Base-by-base conservation (phyloP, 2,329 filamentous ascomycete genomes). In the Phyllosticta capitalensis region DNA sequence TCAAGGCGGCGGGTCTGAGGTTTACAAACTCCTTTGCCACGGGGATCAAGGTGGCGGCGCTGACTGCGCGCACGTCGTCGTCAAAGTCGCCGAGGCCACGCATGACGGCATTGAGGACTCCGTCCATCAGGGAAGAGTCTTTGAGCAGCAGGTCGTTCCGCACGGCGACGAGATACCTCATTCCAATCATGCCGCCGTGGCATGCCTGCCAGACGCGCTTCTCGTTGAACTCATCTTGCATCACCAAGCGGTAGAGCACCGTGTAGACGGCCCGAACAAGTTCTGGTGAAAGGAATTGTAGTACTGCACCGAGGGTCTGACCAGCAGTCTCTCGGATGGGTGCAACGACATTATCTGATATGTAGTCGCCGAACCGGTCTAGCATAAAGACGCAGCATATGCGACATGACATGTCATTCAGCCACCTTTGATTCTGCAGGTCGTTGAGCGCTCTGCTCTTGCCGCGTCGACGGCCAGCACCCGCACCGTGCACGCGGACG, bases 311-410 rank as follows among this genome's bases (percentile, higher is more conserved):
- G 14, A 99, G 79, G 2, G 92, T 92, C 74, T 99, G 94, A 52
- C 94, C 94, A 49, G 95, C 89, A 0, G 92, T 96, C 76, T 99
- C 94, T 64, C 94, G 83, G 64, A 99, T 96, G 0, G 94, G 94
- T 0, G 94, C 94, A 49, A 99, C 91, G 0, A 95, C 95, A 57
- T 90, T 99, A 72, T 99, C 94, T 5, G 92, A 96, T 61, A 95
- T 94, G 75, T 96, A 99, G 70, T 99, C 94, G 60, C 92, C 95
- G 69, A 99, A 99, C 57, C 92, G 86, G 75, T 99, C 94, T 17
- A 99, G 84, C 86, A 99, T 96, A 67, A 99, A 87, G 56, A 99
- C 92, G 70, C 90, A 96, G 72, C 92, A 92, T 54, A 99, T 82
- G 24, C 94, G 88, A 68, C 92, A 96, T n/a, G 92, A 90, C 56